Evolutionary conservation across 352 stramenopile species (phyloP).

Genomic region (Globisporangium alternatum): DNA sequence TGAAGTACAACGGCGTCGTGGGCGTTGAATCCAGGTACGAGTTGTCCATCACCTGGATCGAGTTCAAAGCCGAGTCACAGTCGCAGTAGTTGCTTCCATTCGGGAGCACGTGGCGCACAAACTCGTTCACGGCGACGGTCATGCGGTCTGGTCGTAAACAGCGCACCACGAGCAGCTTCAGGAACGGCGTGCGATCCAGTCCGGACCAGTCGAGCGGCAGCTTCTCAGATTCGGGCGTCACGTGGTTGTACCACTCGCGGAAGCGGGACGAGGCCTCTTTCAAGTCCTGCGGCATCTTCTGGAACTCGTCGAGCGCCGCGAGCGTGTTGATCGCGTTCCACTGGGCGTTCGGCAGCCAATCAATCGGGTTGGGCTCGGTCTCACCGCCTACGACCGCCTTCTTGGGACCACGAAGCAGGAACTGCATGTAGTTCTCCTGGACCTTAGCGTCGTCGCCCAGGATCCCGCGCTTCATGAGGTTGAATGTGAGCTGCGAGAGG

Average conservation of each 20-base stretch:
- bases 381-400: constrained; percentile 48
- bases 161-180: constrained; percentile 96
- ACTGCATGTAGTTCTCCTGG: constrained; percentile 96
- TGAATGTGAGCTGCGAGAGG: constrained; percentile 96
- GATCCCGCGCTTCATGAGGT: constrained; percentile 96
- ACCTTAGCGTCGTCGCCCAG: constrained; percentile 92
- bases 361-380: constrained; percentile 67
- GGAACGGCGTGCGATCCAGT: constrained; percentile 94
- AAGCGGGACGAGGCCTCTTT: constrained; percentile 95
- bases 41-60: constrained; percentile 94
- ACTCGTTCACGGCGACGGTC: constrained; percentile 93
- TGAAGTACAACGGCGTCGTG: constrained; percentile 96
- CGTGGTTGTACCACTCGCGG: constrained; percentile 98
- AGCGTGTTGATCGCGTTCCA: constrained; percentile 92
- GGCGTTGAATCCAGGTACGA: constrained; percentile 94
- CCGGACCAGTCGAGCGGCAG: constrained; percentile 95
- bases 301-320: constrained; percentile 94
- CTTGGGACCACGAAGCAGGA: constrained; percentile 90
- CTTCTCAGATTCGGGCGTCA: constrained; percentile 96
- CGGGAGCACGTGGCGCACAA: constrained; percentile 92
- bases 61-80: constrained; percentile 95
- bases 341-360: constrained; percentile 92
- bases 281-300: constrained; percentile 95
- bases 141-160: constrained; percentile 94
- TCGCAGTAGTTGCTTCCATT: constrained; percentile 94